A percentile compares a stretch with the other conserved stretches of the same genome.
Evolutionary conservation across 1,284 basidiomycete species (phyloP).

Genomic region (Wolfiporia cocos): DNA sequence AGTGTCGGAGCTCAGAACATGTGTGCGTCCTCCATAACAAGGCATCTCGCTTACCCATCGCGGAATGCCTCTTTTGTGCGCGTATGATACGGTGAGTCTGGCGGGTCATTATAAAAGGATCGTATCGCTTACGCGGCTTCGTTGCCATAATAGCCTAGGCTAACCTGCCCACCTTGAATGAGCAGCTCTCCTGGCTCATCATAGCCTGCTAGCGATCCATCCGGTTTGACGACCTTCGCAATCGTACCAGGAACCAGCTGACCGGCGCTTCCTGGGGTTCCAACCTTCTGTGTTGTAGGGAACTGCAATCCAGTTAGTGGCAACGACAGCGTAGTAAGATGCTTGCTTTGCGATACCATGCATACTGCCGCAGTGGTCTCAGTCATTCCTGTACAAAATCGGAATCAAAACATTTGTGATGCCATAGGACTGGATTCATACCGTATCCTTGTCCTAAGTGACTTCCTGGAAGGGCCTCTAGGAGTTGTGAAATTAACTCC

Average conservation of each 20-base stretch:
- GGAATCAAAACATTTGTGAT: neutral
- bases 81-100: too few relatives aligned
- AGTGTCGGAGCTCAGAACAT: too few relatives aligned
- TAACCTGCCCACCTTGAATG: slow-evolving; percentile 52
- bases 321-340: too few relatives aligned
- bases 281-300: slow-evolving; percentile 14
- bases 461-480: slow-evolving; percentile 50
- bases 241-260: slow-evolving; percentile 30
- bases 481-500: slow-evolving; percentile 55
- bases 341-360: slow-evolving; percentile 4
- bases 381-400: slow-evolving; percentile 29
- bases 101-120: too few relatives aligned
- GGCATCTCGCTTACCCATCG: too few relatives aligned
- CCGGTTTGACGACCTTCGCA: slow-evolving; percentile 49
- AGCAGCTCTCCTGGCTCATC: slow-evolving; percentile 66
- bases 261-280: slow-evolving; percentile 30
- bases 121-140: slow-evolving; percentile 54
- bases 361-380: slow-evolving; percentile 40
- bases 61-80: too few relatives aligned
- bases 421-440: slow-evolving; percentile 8
- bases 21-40: too few relatives aligned
- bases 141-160: slow-evolving; percentile 50
- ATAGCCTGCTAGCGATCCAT: slow-evolving; percentile 52
- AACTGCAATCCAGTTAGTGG: slow-evolving; percentile 11
- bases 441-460: slow-evolving; percentile 66